Evolutionary conservation across 768 basidiomycete genomes (phyloP).

Genomic region (Ramaria rubella): DNA sequence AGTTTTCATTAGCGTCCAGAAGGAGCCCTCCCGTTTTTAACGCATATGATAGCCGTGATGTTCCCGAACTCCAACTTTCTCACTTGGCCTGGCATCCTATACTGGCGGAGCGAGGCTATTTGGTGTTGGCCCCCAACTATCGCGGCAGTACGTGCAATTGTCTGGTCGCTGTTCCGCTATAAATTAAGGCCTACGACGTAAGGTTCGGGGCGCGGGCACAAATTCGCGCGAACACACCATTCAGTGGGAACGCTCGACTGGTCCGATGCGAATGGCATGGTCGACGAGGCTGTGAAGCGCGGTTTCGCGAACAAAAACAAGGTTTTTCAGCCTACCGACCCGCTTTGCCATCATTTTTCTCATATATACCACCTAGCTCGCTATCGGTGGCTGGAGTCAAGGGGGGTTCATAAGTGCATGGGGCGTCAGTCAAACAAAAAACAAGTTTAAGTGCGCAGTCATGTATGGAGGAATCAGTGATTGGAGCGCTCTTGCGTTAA

Average conservation of each 20-base stretch:
- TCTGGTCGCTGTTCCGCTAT: not conserved
- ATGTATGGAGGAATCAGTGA: slow-evolving; percentile 12
- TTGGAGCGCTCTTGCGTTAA: slow-evolving; percentile 9
- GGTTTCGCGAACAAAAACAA: slow-evolving; percentile 10
- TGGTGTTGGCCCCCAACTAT: slow-evolving; percentile 12
- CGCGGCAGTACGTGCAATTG: slow-evolving; percentile 12
- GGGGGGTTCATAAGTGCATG: slow-evolving; percentile 14
- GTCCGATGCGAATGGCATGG: slow-evolving; percentile 13
- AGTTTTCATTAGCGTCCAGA: not conserved
- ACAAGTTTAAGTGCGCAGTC: slow-evolving; percentile 10
- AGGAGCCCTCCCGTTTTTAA: not conserved
- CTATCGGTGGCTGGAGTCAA: slow-evolving; percentile 14
- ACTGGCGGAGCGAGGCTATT: slow-evolving; percentile 9
- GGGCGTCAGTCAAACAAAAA: slow-evolving; percentile 14
- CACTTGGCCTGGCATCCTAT: not conserved
- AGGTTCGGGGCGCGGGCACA: slow-evolving; percentile 12
- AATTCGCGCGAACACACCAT: slow-evolving; percentile 8
- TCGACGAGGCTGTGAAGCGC: slow-evolving; percentile 11
- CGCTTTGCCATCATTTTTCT: not conserved
- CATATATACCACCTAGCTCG: slow-evolving; percentile 6
- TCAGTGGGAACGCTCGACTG: slow-evolving; percentile 13
- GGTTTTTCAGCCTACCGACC: not conserved
- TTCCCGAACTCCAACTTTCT: not conserved
- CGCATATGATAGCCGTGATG: slow-evolving; percentile 4
- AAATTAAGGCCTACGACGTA: not conserved